phyloP scores from a whole-genome alignment of 805 yeast species.

The Spathaspora arborariae region DNA sequence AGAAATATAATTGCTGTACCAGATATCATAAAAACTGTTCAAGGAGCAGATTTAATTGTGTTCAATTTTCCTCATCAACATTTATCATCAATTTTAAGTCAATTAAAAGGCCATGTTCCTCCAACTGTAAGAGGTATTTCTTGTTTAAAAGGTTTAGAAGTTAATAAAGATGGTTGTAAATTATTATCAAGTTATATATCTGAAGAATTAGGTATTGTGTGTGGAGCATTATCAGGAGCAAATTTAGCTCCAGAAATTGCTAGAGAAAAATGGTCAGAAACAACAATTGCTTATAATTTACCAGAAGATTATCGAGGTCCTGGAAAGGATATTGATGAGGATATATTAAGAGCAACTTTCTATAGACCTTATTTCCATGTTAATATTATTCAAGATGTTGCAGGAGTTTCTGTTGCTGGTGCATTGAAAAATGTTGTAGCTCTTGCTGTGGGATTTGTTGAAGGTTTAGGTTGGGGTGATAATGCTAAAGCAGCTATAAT shows the following conservation, averaged over 20 bases:
- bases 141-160: slow-evolving; percentile 45
- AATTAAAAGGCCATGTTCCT: slow-evolving; percentile 36
- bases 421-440: slow-evolving; percentile 47
- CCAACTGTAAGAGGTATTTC: slow-evolving; percentile 41
- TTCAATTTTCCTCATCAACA: slow-evolving; percentile 47
- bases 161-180: slow-evolving; percentile 39
- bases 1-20: slow-evolving; percentile 39
- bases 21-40: slow-evolving; percentile 32
- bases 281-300: slow-evolving; percentile 39
- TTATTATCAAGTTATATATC: slow-evolving; percentile 42
- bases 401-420: slow-evolving; percentile 45
- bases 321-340: slow-evolving; percentile 39
- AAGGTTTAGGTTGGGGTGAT: slow-evolving; percentile 48
- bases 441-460: slow-evolving; percentile 44
- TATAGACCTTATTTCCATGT: slow-evolving; percentile 47
- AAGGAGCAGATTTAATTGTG: slow-evolving; percentile 40
- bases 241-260: slow-evolving; percentile 46
- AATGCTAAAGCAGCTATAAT: slow-evolving; percentile 46
- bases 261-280: slow-evolving; percentile 44
- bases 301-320: slow-evolving; percentile 39
- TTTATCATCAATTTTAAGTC: slow-evolving; percentile 35
- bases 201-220: slow-evolving; percentile 39
- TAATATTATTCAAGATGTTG: slow-evolving; percentile 41
- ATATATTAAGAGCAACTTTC: slow-evolving; percentile 40
- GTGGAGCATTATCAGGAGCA: slow-evolving; percentile 48